Conservation (phyloP, 768 basidiomycete species). For the Lactifluus piperatus region DNA sequence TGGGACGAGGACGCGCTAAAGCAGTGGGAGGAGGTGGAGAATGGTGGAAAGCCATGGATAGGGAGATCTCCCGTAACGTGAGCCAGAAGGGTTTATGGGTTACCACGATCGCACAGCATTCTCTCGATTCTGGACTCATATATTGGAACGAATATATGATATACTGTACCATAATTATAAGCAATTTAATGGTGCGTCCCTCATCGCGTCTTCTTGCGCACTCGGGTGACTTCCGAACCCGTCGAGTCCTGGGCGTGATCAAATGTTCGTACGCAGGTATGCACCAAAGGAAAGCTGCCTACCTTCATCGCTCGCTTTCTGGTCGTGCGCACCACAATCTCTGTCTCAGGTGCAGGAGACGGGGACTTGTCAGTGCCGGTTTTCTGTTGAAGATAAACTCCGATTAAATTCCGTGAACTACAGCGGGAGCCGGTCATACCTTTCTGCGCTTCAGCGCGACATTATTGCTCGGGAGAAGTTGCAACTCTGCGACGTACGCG, state of each 20-base stretch:
- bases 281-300: neutral
- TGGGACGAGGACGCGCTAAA: constrained; percentile 42
- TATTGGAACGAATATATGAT: neutral
- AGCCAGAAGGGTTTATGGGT: neutral
- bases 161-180: constrained; percentile 2
- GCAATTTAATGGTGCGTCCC: neutral
- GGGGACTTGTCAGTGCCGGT: constrained; percentile 22
- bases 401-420: neutral
- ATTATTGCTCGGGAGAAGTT: constrained; percentile 26
- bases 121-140: neutral
- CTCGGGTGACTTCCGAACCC: neutral
- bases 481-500: constrained; percentile 59
- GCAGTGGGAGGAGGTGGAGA: constrained; percentile 40
- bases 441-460: neutral
- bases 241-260: neutral
- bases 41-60: constrained; percentile 32
- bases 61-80: constrained; percentile 20
- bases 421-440: neutral
- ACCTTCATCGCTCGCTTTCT: constrained; percentile 20
- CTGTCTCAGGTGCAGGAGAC: constrained; percentile 21
- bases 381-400: neutral
- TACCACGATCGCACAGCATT: neutral
- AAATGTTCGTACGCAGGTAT: neutral
- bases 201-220: constrained; percentile 9
- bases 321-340: constrained; percentile 9